Evolutionary conservation across 108 stramenopile species (phyloP), one percentile per base, ranked within the genome.

Genomic region (Parmales sp.): DNA sequence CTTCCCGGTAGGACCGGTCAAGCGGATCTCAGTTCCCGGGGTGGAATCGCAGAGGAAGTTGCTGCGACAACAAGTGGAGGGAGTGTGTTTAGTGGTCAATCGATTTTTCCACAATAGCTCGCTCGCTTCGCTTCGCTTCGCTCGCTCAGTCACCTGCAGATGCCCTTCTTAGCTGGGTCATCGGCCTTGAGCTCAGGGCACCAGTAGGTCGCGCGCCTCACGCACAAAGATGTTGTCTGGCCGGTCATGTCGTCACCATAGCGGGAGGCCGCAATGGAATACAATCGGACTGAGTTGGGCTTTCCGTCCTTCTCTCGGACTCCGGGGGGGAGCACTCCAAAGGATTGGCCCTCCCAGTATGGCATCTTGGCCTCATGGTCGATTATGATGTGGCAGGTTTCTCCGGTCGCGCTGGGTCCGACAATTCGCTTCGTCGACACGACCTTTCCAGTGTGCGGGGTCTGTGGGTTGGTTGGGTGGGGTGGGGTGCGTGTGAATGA

Each of bases 231-330:
- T 66, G 90, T 88, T 38, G 96, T 92, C 70, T 89, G 89, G 31
- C 96, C 96, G 51, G 90, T 92, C 94, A 95, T 94, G 75, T 97
- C 95, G 70, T 97, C 95, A 28, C 95, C 95, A 75, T 97, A 97
- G 31, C 96, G 88, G 54, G 94, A 88, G 39, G 94, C 93, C 34
- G 95, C 95, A 80, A 97, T 97, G 74, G 96, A 97, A 79, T 97
- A 97, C 43, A 97, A 87, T 70, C 96, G 89, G 51, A 93, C 93
- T 39, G 88, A 78, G 80, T 95, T 90, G 38, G 94, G 96, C 85
- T 97, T 97, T 68, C 94, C 94, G 70, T 93, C 91, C 88, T 95
- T 96, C 72, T 89, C 88, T 43, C 85, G 82, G 28, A 51, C 70
- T 46, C 96, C 96, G 28, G 94, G 94, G 34, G 96, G 94, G 43